These are phyloP conservation scores for Fusarium dlaminii DNA, from an alignment of 2,329 filamentous ascomycete species.

Conservation along the genomic window DNA sequence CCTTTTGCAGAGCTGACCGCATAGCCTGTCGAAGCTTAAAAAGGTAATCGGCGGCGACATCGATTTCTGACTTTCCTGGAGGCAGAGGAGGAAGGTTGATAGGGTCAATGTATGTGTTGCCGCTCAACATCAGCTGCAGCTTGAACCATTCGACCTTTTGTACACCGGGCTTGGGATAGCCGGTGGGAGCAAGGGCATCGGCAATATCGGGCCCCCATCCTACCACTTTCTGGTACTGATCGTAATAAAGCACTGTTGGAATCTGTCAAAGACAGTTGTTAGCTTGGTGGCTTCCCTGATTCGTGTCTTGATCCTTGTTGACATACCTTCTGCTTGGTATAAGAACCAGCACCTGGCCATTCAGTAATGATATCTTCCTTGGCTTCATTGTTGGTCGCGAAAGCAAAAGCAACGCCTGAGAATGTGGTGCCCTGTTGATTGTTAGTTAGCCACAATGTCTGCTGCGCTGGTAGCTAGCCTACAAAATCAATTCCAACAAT, in stretches of 20 bases:
- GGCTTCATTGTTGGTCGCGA: slow-evolving; percentile 95
- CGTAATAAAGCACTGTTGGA: slow-evolving; percentile 98
- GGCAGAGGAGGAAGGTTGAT: slow-evolving; percentile 98
- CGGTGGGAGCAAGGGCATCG: slow-evolving; percentile 93
- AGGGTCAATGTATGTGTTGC: slow-evolving; percentile 98
- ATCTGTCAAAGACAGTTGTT: slow-evolving; percentile 67
- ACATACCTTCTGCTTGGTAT: slow-evolving; percentile 96
- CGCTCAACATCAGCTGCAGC: slow-evolving; percentile 97
- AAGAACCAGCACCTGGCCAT: slow-evolving; percentile 97
- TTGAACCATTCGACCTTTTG: slow-evolving; percentile 99
- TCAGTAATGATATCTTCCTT: slow-evolving; percentile 99
- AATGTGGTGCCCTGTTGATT: slow-evolving; percentile 86
- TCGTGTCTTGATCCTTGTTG: not conserved
- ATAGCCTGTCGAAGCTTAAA: slow-evolving; percentile 98
- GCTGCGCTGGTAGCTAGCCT: slow-evolving; percentile 48
- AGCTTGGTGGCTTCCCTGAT: not conserved
- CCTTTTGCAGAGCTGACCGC: slow-evolving; percentile 95
- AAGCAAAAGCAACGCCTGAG: slow-evolving; percentile 95
- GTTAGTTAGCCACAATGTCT: slow-evolving; percentile 22
- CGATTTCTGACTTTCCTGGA: slow-evolving; percentile 97
- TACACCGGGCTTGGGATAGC: slow-evolving; percentile 96
- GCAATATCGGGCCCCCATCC: slow-evolving; percentile 99
- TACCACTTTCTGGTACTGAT: slow-evolving; percentile 99
- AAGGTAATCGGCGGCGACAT: slow-evolving; percentile 98
- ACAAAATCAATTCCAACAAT: slow-evolving; percentile 99